Evolutionary conservation across 352 stramenopile genomes (phyloP).

Genomic region (Pythium phragmitis): DNA sequence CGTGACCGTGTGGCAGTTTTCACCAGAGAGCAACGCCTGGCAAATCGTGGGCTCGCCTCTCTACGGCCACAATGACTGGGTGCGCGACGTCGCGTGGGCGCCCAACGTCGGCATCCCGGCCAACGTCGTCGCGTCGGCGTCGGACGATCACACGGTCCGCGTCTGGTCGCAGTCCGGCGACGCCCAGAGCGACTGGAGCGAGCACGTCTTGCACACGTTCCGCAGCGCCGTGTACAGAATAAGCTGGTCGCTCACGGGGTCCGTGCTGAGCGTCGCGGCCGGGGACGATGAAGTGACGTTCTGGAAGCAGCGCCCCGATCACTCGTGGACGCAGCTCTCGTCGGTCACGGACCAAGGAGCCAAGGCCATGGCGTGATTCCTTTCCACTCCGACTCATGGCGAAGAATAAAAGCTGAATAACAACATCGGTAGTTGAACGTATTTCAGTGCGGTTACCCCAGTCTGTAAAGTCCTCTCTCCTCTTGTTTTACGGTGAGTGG

Average conservation of each 20-base stretch:
- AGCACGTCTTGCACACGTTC: conserved; percentile 69
- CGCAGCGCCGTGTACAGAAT: conserved; percentile 73
- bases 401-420: conserved; percentile 2
- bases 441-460: no score
- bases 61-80: conserved; percentile 77
- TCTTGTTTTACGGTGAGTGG: conserved; percentile 34
- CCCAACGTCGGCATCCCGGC: conserved; percentile 82
- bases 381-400: no score
- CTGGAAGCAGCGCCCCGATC: conserved; percentile 71
- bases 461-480: not conserved
- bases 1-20: conserved; percentile 64
- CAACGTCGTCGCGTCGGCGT: conserved; percentile 76
- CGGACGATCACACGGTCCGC: conserved; percentile 82
- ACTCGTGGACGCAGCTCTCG: conserved; percentile 71
- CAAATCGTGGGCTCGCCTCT: conserved; percentile 43
- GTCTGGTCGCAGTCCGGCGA: conserved; percentile 75
- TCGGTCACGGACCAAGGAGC: conserved; percentile 70
- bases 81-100: conserved; percentile 81
- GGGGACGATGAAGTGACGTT: conserved; percentile 78
- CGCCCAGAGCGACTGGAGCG: conserved; percentile 53
- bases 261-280: conserved; percentile 58
- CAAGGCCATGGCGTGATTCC: conserved; percentile 25
- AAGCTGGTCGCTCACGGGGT: conserved; percentile 79
- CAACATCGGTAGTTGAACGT: no score
- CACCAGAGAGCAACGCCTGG: conserved; percentile 39